Conservation (phyloP, 495 filamentous ascomycete genomes). For the Penicillium psychrofluorescens region DNA sequence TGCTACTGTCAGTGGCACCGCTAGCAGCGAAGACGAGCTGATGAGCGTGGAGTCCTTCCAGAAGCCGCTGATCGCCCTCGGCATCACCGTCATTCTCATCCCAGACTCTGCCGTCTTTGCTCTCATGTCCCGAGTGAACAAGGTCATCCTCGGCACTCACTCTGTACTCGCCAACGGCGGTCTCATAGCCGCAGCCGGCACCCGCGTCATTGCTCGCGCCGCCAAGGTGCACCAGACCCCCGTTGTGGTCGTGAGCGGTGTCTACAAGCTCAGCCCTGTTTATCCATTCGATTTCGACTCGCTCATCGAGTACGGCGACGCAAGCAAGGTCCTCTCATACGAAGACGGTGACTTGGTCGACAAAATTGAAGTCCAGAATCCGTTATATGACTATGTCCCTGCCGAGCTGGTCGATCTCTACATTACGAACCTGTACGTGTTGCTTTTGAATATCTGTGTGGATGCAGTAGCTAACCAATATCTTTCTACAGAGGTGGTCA, state of each 20-base stretch:
- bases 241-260: slow-evolving; percentile 74
- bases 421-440: slow-evolving; percentile 77
- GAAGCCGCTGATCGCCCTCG: slow-evolving; percentile 67
- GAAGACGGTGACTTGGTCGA: slow-evolving; percentile 69
- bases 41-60: slow-evolving; percentile 52
- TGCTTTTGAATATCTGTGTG: neutral
- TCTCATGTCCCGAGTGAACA: slow-evolving; percentile 88
- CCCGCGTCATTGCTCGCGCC: slow-evolving; percentile 70
- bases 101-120: slow-evolving; percentile 81
- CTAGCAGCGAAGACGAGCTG: slow-evolving; percentile 34
- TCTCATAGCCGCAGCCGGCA: slow-evolving; percentile 71
- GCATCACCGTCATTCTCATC: slow-evolving; percentile 73
- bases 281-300: slow-evolving; percentile 73
- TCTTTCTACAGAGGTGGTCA: slow-evolving; percentile 57
- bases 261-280: slow-evolving; percentile 86
- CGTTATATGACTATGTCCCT: slow-evolving; percentile 74
- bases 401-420: slow-evolving; percentile 80
- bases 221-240: slow-evolving; percentile 72
- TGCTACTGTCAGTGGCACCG: slow-evolving; percentile 48
- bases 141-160: slow-evolving; percentile 83
- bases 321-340: slow-evolving; percentile 63
- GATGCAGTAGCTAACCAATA: slow-evolving; percentile 13
- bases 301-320: slow-evolving; percentile 74
- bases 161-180: slow-evolving; percentile 82
- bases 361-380: slow-evolving; percentile 71